A percentile compares a stretch with the other conserved stretches of the same genome.
phyloP scores from a whole-genome alignment of 1,284 basidiomycete species.

The Grifola frondosa region DNA sequence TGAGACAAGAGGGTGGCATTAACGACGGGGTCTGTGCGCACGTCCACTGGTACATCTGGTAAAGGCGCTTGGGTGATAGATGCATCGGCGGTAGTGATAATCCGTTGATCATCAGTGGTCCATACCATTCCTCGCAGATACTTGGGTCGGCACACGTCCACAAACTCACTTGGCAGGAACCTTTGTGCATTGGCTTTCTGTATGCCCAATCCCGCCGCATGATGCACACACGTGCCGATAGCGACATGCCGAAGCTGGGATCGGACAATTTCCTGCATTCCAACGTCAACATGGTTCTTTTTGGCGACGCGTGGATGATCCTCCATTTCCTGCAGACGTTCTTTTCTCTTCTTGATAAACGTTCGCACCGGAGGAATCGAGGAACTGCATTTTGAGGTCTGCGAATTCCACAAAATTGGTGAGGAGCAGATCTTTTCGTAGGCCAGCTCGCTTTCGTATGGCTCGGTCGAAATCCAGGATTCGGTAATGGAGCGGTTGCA shows the following conservation, averaged over 20 bases:
- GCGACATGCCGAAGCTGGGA: no score
- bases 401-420: conserved; percentile 1
- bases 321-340: no score
- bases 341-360: no score
- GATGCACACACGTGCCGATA: conserved; percentile 18
- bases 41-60: conserved; percentile 8
- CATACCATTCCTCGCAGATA: neutral
- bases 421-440: neutral
- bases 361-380: neutral
- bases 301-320: no score
- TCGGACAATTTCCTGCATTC: no score
- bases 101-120: neutral
- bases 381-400: neutral
- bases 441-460: neutral
- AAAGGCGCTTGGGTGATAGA: neutral
- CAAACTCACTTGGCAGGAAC: no score
- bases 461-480: conserved; percentile 5
- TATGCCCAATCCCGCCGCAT: conserved; percentile 8
- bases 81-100: neutral
- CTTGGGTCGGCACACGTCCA: neutral
- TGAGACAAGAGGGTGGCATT: conserved; percentile 3
- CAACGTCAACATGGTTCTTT: no score
- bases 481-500: neutral
- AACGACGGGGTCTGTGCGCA: conserved; percentile 3
- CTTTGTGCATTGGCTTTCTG: no score